Percentiles rank a stretch among this genome's conserved stretches.
Evolutionary conservation across 371 early-diverging fungal genomes (phyloP).

Genomic region (Syncephalastrum contaminatum): DNA sequence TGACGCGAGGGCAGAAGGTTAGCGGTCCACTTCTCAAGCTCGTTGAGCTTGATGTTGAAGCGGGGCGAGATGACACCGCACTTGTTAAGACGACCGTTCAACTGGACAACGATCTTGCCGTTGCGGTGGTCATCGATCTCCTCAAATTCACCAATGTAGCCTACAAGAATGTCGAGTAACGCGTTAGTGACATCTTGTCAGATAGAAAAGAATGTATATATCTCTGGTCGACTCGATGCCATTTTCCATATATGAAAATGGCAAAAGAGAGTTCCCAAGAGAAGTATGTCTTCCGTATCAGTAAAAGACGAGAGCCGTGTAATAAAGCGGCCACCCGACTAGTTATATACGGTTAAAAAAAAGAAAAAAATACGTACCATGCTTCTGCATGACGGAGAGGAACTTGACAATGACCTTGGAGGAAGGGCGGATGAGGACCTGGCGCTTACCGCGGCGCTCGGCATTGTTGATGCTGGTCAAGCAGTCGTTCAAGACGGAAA

Average conservation of each 20-base stretch:
- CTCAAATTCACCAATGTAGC: constrained; percentile 99
- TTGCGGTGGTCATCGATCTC: constrained; percentile 98
- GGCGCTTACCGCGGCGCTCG: constrained; percentile 79
- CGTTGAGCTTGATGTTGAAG: constrained; percentile 95
- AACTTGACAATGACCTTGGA: constrained; percentile 98
- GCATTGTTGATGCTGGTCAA: constrained; percentile 96
- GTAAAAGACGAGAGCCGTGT: constrained; percentile 65
- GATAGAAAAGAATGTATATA: not conserved
- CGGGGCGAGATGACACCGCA: constrained; percentile 99
- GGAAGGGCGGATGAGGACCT: constrained; percentile 92
- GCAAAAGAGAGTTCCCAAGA: constrained; percentile 11
- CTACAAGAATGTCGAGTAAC: constrained; percentile 35
- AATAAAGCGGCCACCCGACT: constrained; percentile 47
- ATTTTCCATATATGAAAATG: constrained; percentile 18
- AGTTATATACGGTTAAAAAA: constrained; percentile 61
- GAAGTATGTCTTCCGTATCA: constrained; percentile 57
- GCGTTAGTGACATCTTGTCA: not conserved
- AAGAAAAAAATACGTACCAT: constrained; percentile 72
- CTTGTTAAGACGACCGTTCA: constrained; percentile 99
- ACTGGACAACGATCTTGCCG: constrained; percentile 98
- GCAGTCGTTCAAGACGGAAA: constrained; percentile 75
- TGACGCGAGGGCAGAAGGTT: constrained; percentile 99
- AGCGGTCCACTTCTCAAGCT: constrained; percentile 97
- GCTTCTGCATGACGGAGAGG: constrained; percentile 98
- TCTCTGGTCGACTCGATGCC: not conserved